Conservation (phyloP, 768 basidiomycete species). For the Kockovaella imperatae region DNA sequence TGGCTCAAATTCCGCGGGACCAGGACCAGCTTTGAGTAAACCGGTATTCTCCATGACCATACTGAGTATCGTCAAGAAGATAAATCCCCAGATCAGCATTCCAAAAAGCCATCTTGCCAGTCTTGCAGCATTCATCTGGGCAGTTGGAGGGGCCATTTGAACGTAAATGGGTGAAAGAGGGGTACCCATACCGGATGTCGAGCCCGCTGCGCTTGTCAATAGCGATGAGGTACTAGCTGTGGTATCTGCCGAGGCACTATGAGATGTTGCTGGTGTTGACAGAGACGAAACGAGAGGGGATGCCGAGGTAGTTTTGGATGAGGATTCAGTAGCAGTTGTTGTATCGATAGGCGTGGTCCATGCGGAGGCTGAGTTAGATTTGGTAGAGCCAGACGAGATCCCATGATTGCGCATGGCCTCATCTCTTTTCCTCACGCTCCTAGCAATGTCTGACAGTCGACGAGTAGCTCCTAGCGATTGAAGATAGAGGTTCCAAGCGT, state of each 20-base stretch:
- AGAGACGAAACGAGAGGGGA: conserved; percentile 4
- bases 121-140: conserved; percentile 25
- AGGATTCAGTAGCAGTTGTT: neutral
- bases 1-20: conserved; percentile 74
- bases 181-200: conserved; percentile 20
- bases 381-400: neutral
- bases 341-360: too few relatives aligned
- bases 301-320: neutral
- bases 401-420: neutral
- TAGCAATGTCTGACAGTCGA: conserved; percentile 51
- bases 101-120: conserved; percentile 26
- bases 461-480: conserved; percentile 20
- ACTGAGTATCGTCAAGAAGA: conserved; percentile 71
- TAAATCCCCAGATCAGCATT: conserved; percentile 28
- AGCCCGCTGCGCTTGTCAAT: conserved; percentile 47
- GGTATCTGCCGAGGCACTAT: neutral
- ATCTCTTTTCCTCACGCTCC: conserved; percentile 59
- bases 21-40: conserved; percentile 71
- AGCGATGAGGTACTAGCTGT: conserved; percentile 56
- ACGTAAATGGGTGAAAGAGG: conserved; percentile 41
- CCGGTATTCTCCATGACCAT: conserved; percentile 90
- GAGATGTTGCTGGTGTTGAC: neutral
- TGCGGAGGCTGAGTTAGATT: too few relatives aligned
- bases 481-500: conserved; percentile 19
- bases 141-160: conserved; percentile 31